Base-by-base conservation (phyloP, 768 basidiomycete genomes). In the Gloeophyllum trabeum region DNA sequence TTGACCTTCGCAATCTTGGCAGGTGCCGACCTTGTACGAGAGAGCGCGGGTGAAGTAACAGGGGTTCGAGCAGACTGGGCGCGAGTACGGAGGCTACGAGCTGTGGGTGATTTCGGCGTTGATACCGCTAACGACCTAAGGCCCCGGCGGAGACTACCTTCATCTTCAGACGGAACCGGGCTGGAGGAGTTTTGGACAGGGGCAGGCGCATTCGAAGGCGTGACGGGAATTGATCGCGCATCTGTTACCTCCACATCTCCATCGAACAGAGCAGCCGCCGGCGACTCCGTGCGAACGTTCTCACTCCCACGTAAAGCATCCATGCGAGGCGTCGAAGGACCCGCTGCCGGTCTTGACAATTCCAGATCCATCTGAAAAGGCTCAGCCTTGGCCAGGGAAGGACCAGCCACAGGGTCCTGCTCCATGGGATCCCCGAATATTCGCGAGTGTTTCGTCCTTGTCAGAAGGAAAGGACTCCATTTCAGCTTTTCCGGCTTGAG, bases 391-490 rank as follows among this genome's bases (percentile, higher is more conserved):
- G 28, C 10, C 28, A 32, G 16, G 28, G 16, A 16, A 32, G 28
- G 28, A 32, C 28, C 10, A 32, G 36, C 10, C 12, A 37, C 13
- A 7, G 28, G 28, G 16, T 30, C 28, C 28, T 30, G 13, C 36
- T 10, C 36, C 7, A 19, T 12, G 37, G 49, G 43, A 16, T 35
- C 7, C 2, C 38, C 40, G 24, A 45, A 41, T 5, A 46, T 48
- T 25, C 60, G 56, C 10, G 53, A 43, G 49, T 60, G 57, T 42
- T 57, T 59, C 34, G 57, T 61, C 41, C 74, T 65, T 4, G 79
- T 67, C 35, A 90, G 60, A 28, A 96, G 63, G 61, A 94, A 98
- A 21, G 94, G 94, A 47, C 81, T 93, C 87, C 94, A 99, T 54
- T 89, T 91, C 46, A 98, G 69, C 58, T 79, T 79, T 54, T 94